These are phyloP conservation scores for Boletus sp. DNA, from an alignment of 768 basidiomycete species.

Conservation along the genomic window DNA sequence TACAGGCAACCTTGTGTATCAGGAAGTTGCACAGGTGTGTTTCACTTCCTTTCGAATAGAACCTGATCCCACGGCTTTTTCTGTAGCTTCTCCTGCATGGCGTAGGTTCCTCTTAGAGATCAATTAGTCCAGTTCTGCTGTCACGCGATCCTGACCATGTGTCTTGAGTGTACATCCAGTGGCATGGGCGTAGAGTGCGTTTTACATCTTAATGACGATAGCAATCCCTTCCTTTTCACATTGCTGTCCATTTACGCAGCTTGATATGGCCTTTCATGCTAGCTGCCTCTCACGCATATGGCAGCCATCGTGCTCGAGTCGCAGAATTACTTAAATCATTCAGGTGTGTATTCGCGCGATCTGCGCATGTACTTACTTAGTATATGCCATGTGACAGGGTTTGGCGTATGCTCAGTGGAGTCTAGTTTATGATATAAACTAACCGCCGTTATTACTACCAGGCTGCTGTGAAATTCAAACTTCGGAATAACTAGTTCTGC, in stretches of 20 bases:
- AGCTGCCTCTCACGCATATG: constrained; percentile 28
- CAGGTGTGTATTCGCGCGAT: constrained; percentile 24
- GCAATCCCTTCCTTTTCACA: constrained; percentile 6
- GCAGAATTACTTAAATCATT: constrained; percentile 30
- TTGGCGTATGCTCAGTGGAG: constrained; percentile 22
- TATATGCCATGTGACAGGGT: constrained; percentile 19
- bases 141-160: constrained; percentile 27
- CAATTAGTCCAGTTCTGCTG: constrained; percentile 28
- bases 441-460: constrained; percentile 23
- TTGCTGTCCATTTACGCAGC: constrained; percentile 16
- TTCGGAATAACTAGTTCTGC: constrained; percentile 33
- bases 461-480: constrained; percentile 40
- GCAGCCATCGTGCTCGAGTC: constrained; percentile 23
- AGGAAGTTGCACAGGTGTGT: constrained; percentile 35
- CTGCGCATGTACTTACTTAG: constrained; percentile 4
- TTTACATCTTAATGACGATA: constrained; percentile 11
- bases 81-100: constrained; percentile 34
- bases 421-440: constrained; percentile 7
- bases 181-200: constrained; percentile 35
- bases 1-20: constrained; percentile 38
- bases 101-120: constrained; percentile 20
- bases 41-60: constrained; percentile 18
- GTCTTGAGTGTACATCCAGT: constrained; percentile 29
- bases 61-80: constrained; percentile 17
- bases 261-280: constrained; percentile 35